Percentiles rank a stretch among this genome's conserved stretches.
Evolutionary conservation across 352 stramenopile genomes (phyloP).

Genomic region (Hyphochytrium catenoides): DNA sequence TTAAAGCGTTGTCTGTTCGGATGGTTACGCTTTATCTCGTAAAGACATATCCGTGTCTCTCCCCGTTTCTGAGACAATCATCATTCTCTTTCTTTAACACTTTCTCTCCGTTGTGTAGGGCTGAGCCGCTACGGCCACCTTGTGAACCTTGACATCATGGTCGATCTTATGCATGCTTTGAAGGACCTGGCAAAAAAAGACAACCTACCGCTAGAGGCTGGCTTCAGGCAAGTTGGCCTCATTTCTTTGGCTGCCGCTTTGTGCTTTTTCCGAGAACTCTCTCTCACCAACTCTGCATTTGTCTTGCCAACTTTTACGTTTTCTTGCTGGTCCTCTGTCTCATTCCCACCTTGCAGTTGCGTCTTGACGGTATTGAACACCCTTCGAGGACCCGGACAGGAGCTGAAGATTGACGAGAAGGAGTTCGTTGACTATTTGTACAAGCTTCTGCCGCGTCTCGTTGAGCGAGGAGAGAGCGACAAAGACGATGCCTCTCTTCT

Average conservation of each 20-base stretch:
- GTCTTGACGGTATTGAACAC: constrained; percentile 77
- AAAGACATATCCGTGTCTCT: too few species aligned
- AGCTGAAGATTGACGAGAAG: constrained; percentile 88
- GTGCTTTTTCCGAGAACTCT: not conserved
- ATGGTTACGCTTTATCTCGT: too few species aligned
- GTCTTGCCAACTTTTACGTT: constrained; percentile 2
- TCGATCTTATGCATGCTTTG: constrained; percentile 82
- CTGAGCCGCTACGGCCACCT: constrained; percentile 86
- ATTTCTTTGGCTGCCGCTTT: not conserved
- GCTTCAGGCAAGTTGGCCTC: constrained; percentile 17
- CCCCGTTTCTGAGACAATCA: too few species aligned
- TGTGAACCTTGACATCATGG: constrained; percentile 94
- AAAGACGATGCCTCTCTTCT: constrained; percentile 4
- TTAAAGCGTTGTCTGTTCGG: too few species aligned
- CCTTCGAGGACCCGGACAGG: constrained; percentile 72
- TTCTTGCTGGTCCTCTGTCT: constrained; percentile 18
- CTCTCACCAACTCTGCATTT: not conserved
- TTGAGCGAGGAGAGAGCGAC: constrained; percentile 10
- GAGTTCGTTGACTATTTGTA: constrained; percentile 88
- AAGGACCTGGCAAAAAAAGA: constrained; percentile 68
- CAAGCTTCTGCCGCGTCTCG: constrained; percentile 11
- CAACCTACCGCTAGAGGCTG: constrained; percentile 28
- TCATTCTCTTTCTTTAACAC: too few species aligned
- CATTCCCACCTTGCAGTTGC: constrained; percentile 35
- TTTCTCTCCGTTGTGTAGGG: constrained; percentile 22